A percentile compares a stretch with the other conserved stretches of the same genome.
phyloP scores from a whole-genome alignment of 495 filamentous ascomycete genomes.

The Oidiodendron maius region DNA sequence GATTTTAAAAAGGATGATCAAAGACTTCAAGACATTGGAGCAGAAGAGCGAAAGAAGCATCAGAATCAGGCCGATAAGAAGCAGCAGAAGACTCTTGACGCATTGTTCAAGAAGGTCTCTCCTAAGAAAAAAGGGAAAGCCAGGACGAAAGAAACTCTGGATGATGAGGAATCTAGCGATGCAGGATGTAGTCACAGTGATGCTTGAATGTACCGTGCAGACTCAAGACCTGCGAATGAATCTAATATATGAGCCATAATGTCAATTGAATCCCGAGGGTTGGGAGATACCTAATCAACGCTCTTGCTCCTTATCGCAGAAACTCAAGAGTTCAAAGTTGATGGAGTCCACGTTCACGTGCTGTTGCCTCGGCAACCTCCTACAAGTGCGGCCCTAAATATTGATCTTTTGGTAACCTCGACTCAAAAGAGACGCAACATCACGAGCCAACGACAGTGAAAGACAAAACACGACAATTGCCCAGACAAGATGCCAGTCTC shows the following conservation, averaged over 20 bases:
- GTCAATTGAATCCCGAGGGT: too few relatives aligned
- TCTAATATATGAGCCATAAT: too few relatives aligned
- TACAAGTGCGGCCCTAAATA: too few relatives aligned
- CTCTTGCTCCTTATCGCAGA: not conserved
- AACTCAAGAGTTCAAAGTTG: not conserved
- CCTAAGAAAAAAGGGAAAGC: constrained; percentile 48
- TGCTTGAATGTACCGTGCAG: too few relatives aligned
- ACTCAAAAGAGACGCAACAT: too few relatives aligned
- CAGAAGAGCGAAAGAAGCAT: constrained; percentile 63
- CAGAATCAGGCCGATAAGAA: constrained; percentile 73
- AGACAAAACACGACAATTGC: not conserved
- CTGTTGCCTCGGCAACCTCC: too few relatives aligned
- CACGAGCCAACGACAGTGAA: constrained; percentile 7
- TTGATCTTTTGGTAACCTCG: too few relatives aligned
- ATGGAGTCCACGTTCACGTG: too few relatives aligned
- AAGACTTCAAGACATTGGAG: constrained; percentile 60
- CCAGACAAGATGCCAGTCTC: constrained; percentile 38
- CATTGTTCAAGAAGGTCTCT: constrained; percentile 35
- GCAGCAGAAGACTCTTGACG: constrained; percentile 37
- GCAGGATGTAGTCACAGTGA: constrained; percentile 17
- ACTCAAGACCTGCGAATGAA: too few relatives aligned
- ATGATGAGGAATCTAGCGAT: constrained; percentile 14
- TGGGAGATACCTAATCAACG: not conserved
- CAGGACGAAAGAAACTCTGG: constrained; percentile 21
- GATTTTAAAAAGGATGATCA: constrained; percentile 62